These are phyloP conservation scores for Alternaria arborescens DNA, from an alignment of 2,329 filamentous ascomycete species.

Conservation along the genomic window DNA sequence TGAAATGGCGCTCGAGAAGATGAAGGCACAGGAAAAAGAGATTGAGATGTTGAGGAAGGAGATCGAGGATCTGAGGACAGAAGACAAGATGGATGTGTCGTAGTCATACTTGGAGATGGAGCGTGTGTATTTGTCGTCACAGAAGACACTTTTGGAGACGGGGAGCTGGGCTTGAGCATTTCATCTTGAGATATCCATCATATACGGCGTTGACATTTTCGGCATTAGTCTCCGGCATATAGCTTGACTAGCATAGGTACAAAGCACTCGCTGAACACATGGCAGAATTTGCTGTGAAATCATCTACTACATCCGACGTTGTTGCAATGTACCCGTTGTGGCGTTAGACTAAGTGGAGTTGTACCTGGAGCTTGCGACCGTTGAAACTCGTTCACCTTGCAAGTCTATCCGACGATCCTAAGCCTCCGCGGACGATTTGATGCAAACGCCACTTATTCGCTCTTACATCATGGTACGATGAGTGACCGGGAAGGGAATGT, in stretches of 20 bases:
- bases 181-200: constrained; percentile 11
- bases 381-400: background rate
- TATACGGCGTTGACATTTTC: constrained; percentile 2
- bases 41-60: constrained; percentile 38
- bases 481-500: background rate
- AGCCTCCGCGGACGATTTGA: background rate
- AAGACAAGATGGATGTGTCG: constrained; percentile 38
- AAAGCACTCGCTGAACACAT: background rate
- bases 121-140: background rate
- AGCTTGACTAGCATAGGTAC: background rate
- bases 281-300: background rate
- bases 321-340: background rate
- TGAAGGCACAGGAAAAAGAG: constrained; percentile 40
- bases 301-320: background rate
- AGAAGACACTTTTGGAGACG: background rate
- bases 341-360: constrained; percentile 3
- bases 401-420: background rate
- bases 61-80: constrained; percentile 30
- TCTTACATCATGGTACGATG: background rate
- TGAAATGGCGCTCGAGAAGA: constrained; percentile 45
- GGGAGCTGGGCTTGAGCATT: background rate
- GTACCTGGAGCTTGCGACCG: background rate
- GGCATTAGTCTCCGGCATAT: background rate
- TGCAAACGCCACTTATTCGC: background rate
- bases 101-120: background rate